Conservation (phyloP, 169 alveolate genomes). For the Eimeria zaria region DNA sequence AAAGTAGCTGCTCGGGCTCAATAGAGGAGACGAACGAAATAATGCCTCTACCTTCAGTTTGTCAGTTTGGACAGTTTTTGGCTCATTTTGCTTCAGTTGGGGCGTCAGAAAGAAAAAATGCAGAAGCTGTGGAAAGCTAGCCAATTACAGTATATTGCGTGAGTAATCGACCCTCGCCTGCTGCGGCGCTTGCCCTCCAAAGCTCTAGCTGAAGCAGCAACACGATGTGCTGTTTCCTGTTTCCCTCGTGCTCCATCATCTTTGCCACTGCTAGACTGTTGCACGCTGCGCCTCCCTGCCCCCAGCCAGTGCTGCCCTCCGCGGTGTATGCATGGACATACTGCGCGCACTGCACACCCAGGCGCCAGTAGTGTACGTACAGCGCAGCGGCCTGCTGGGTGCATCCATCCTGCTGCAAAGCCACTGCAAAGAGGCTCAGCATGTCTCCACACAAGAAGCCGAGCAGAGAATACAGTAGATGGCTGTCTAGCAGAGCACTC, state of each 20-base stretch:
- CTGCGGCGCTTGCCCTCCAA: neutral
- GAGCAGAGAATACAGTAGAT: neutral
- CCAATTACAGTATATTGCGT: too few species aligned
- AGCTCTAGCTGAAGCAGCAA: neutral
- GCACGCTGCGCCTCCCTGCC: neutral
- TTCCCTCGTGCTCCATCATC: neutral
- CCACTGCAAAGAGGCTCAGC: neutral
- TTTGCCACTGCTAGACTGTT: neutral
- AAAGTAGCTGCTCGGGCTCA: neutral
- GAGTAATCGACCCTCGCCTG: too few species aligned
- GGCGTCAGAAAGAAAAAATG: neutral
- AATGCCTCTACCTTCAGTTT: neutral
- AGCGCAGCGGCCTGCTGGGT: neutral
- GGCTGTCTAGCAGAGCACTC: neutral
- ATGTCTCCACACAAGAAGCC: neutral
- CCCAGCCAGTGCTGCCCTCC: neutral
- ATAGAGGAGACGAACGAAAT: neutral
- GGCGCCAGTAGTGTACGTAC: neutral
- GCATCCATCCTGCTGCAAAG: neutral
- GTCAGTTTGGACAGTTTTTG: neutral
- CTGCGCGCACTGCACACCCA: neutral
- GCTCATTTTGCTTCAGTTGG: neutral
- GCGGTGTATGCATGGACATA: neutral
- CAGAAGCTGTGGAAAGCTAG: too few species aligned
- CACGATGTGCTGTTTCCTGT: too few species aligned